These are phyloP conservation scores for Avicennia marina DNA, from an alignment of 257 asterid species.

Conservation along the genomic window DNA sequence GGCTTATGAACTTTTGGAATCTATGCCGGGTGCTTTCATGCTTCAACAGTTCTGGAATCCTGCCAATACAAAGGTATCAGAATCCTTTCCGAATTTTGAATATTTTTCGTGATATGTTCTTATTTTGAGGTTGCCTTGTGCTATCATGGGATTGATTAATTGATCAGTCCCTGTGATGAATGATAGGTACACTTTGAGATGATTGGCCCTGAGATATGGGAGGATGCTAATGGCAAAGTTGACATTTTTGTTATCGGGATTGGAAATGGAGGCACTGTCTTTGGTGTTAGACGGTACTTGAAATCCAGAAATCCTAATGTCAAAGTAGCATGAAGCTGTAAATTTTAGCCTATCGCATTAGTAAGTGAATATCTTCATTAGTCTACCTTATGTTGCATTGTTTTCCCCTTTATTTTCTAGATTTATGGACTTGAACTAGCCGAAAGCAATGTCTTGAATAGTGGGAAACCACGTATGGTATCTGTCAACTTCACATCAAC, in stretches of 20 bases:
- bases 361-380: no score
- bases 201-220: conserved; percentile 99
- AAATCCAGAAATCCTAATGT: conserved; percentile 82
- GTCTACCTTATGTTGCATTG: not conserved
- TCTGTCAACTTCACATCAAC: not conserved
- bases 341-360: no score
- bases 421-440: conserved; percentile 91
- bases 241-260: conserved; percentile 95
- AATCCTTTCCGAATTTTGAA: no score
- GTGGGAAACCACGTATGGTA: conserved; percentile 92
- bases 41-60: conserved; percentile 96
- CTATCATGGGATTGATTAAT: no score
- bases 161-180: not conserved
- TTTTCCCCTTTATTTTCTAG: conserved; percentile 27
- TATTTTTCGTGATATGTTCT: no score
- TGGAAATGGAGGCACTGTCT: conserved; percentile 96
- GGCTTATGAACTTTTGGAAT: conserved; percentile 73
- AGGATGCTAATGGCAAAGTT: conserved; percentile 85
- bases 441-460: conserved; percentile 83
- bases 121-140: no score
- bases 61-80: conserved; percentile 73
- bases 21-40: conserved; percentile 78
- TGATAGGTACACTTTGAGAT: conserved; percentile 86
- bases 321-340: no score
- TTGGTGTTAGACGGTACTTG: conserved; percentile 90